Evolutionary conservation across 1,284 basidiomycete genomes (phyloP).

Genomic region (Cutaneotrichosporon sp.): DNA sequence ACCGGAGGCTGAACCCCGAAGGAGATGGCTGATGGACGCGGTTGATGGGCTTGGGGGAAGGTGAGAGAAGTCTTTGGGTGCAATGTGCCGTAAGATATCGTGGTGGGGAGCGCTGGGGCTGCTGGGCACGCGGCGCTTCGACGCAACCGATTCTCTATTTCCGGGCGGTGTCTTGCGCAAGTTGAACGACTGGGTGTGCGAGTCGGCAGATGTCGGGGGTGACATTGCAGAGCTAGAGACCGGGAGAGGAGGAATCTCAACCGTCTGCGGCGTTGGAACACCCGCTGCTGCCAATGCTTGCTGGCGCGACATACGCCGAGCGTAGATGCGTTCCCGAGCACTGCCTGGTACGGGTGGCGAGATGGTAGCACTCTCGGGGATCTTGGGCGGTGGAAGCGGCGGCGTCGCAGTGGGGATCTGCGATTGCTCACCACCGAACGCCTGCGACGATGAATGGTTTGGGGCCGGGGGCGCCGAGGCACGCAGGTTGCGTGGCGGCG

Average conservation of each 20-base stretch:
- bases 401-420: background rate
- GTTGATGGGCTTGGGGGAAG: constrained; percentile 83
- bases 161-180: constrained; percentile 41
- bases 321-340: constrained; percentile 46
- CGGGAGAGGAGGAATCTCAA: constrained; percentile 20
- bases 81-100: constrained; percentile 56
- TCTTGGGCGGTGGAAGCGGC: background rate
- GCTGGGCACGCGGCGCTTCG: constrained; percentile 21
- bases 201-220: constrained; percentile 42
- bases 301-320: constrained; percentile 33
- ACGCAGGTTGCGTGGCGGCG: constrained; percentile 18
- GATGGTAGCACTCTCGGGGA: constrained; percentile 3
- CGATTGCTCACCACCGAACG: background rate
- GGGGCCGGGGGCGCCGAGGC: constrained; percentile 28
- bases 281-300: constrained; percentile 11
- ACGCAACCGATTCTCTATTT: constrained; percentile 5
- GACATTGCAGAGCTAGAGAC: constrained; percentile 14
- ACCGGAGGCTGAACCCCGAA: constrained; percentile 61
- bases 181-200: constrained; percentile 28
- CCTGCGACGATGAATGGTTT: constrained; percentile 13
- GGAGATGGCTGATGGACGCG: constrained; percentile 76
- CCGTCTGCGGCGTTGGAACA: constrained; percentile 11
- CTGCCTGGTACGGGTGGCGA: constrained; percentile 33
- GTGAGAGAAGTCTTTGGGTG: constrained; percentile 73
- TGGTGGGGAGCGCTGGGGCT: constrained; percentile 38